Base-by-base conservation (phyloP, 2,329 filamentous ascomycete species). In the Cylindrodendrum hubeiense region DNA sequence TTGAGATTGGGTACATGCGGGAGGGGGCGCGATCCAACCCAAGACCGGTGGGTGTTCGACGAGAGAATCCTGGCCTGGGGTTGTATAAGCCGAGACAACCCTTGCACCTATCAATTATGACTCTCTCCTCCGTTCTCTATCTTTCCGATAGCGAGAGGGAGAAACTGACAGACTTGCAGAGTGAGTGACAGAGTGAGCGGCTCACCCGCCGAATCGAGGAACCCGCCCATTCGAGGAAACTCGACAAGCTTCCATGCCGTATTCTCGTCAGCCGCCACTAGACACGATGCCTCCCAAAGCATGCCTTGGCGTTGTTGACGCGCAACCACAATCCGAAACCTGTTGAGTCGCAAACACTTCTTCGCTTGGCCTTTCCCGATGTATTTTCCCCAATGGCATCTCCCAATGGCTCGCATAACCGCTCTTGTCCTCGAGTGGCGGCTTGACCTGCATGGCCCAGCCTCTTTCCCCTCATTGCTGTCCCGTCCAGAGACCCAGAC, bases 371-470 rank as follows among this genome's bases (percentile, higher is more conserved):
- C 26, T 41, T 33, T 37, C 55, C 54, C 51, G 56, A 65, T n/a
- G 37, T 5, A 8, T 17, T 39, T 39, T 15, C 37, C 50, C 49
- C 51, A 65, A 60, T 28, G 26, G 44, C 39, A 26, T 49, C 30
- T 37, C 55, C 43, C 51, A 65, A 65, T 65, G 68, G 71, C 61
- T 67, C 66, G 64, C 71, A 68, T 71, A 68, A 63, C 34, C 49
- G 24, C 24, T 58, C 50, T 56, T 12, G 28, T 30, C 17, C 49
- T 47, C 44, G 21, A n/a, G 60, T 67, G 55, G 66, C 63, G 68
- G 66, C 63, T 73, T 50, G 61, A 67, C 63, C 49, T 67, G 71
- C 71, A 73, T 58, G 49, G 22, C 24, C 67, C 66, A 69, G 63
- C 60, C 55, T 62, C 65, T 44, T 60, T 44, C 49, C 47, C 33